Evolutionary conservation across 768 basidiomycete genomes (phyloP), one percentile per base, ranked within the genome.

Genomic region (Nevesoporus exiguus): DNA sequence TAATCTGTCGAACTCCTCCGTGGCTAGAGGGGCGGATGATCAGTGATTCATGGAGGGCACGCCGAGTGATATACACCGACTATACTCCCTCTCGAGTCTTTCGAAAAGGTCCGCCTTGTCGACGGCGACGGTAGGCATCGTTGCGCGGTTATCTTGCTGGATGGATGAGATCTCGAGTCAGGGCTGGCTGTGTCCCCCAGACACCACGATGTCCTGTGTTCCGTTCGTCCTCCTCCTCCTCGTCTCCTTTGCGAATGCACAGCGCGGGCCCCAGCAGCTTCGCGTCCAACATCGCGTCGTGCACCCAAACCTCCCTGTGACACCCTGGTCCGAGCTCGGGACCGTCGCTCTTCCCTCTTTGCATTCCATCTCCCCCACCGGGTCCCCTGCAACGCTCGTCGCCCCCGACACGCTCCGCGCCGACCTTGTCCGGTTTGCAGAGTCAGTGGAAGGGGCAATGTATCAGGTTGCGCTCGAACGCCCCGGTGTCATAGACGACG

Each of bases 101-200:
- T 86, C 80, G 82, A 88, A 98, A 47, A 99, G 86, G 71, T 97
- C 93, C 43, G 84, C 90, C 73, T 98, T 98, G 78, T 98, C 91
- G 55, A 98, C 91, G 19, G 93, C 79, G 70, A 99, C 80, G 59
- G 97, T 98, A 56, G 97, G 97, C 97, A 94, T 96, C 45, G 60
- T 67, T 29, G 2, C 22, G 36, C 21, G 40, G 31, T 33, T 33
- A 33, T 33, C 31, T 29, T 8, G 27, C 27, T 8, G 25, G 21
- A n/a, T n/a, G 5, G 36, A 37, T n/a, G 36, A 17, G 36, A n/a
- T 40, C 7, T 27, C 22, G 42, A 27, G 42, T 31, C 46, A 33
- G 24, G 31, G 8, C 31, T 15, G 46, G 31, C 46, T 5, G 42
- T 33, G 55, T 29, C 62, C 61, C n/a, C 58, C 52, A 7, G 57